Evolutionary conservation across 208 protist species (phyloP), one percentile per base, ranked within the genome.

Genomic region (Angomonas desouzai): DNA sequence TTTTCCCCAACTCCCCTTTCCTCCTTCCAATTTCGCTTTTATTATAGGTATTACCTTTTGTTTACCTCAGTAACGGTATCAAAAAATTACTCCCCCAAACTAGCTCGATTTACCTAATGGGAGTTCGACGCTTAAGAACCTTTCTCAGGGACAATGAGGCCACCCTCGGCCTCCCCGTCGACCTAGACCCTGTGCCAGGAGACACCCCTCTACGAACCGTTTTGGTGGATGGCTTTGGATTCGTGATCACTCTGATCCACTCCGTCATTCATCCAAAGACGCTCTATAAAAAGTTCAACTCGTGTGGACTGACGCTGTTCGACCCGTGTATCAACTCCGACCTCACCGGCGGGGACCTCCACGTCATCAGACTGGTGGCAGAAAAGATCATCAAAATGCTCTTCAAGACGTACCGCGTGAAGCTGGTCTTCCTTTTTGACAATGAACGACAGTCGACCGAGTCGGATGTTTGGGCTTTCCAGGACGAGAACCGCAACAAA

Each of bases 391-490:
- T 65, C 33, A 47, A 34, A 4, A 36, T 18, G 32, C 55, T 71
- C 11, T 51, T 29, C 16, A 29, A 60, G 1, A 20, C 43, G 6
- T 65, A 71, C 66, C 48, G 57, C 10, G 16, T 58, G 9, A 33
- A 59, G 22, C 22, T 71, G 27, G 66, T 71, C 34, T 71, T 71
- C 51, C 20, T 62, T 6, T 32, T 71, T 18, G 66, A 71, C 34
- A 57, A 57, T 34, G 51, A 36, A 3, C 28, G 29, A 11, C 28
- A 57, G 28, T 29, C 23, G 51, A 11, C 23, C 11, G 49, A 25
- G 28, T 9, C 9, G 10, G 18, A 11, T 6, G n/a, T 40, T 13
- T 9, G 9, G 7, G 51, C 66, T 11, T 2, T 65, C 23, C 33
- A 48, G 29, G 66, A 71, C 25, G 22, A 56, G 34, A 25, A 34